Base-by-base conservation (phyloP, 2,329 filamentous ascomycete species). In the Penicillium griseofulvum region DNA sequence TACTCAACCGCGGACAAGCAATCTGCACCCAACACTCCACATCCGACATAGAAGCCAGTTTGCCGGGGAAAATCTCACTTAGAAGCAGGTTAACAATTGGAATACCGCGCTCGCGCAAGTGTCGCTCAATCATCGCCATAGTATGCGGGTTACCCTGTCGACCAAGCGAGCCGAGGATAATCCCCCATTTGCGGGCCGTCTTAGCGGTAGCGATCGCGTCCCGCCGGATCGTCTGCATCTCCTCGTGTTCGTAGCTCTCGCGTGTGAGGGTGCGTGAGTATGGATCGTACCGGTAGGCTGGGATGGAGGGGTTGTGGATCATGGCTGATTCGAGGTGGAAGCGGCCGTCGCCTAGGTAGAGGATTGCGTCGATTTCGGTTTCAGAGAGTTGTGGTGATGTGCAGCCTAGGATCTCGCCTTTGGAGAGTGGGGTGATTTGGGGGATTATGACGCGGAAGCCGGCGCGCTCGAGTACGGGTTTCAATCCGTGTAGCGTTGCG, bases 11-110 rank as follows among this genome's bases (percentile, higher is more conserved):
- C n/a, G 94, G 94, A 75, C 94, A 99, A 5, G 94, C 94, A 48
- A 99, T 91, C 75, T 99, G 94, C 37, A 99, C 93, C 94, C 94
- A 99, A 66, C 91, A 96, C 70, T 97, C 93, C 2, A 99, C 90
- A 68, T 97, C 93, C 29, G 78, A 76, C 91, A 99, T 97, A 80
- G 94, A 86, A 0, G 90, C 91, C 62, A 99, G 76, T 77, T 97
- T 99, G 0, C 91, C 92, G 0, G 95, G 94, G 71, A 97, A 97
- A 52, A 99, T 97, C 78, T 99, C 94, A 59, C 89, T 94, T 4
- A 99, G 81, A 10, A 97, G 78, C 1, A 99, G 72, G 63, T 96
- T 93, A 38, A 99, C 83, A 66, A 87, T 92, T 0, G 90, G 88
- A 11, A 96, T 88, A 0, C 88, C 89, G 57, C 83, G 81, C 41